Evolutionary conservation across 2,329 filamentous ascomycete species (phyloP), one percentile per base, ranked within the genome.

Genomic region (Mycogone perniciosa): DNA sequence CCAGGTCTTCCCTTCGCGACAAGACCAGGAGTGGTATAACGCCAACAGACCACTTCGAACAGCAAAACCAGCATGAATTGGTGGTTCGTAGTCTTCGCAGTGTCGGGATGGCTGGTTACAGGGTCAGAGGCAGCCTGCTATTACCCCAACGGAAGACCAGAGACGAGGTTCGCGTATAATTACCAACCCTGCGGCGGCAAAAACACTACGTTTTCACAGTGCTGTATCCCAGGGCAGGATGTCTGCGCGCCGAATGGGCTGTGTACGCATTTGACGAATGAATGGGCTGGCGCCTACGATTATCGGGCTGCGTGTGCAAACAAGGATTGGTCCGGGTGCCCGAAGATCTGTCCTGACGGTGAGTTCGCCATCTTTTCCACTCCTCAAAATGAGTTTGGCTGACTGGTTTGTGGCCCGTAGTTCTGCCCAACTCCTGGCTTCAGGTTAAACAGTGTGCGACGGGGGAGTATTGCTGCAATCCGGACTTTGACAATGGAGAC

Each of bases 381-480:
- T 26, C 9, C 8, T 6, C 7, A 7, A 9, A 9, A 11, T 31
- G 26, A 31, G 40, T 27, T 11, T 35, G 11, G 20, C 29, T 27
- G 38, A 11, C 9, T 41, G 20, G 8, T 44, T 31, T 2, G 9
- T 30, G 29, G 20, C 4, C 2, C 29, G 5, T 31, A 50, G 47
- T 39, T 7, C 35, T 20, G 31, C 29, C 33, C 8, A 9, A 50
- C 38, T 42, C 37, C 4, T 44, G 39, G 45, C n/a, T 49, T 7
- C 45, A 38, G 30, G 45, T 52, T 20, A 52, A 49, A 27, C 38
- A 39, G 39, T 52, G 50, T 13, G 39, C 20, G 7, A 30, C 45
- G 20, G 39, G 41, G 3, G 3, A 50, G 37, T 52, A 52, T 30
- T 52, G 50, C 50, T 52, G 50, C 41, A 41, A 50, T 26, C 29